phyloP scores from a whole-genome alignment of 768 basidiomycete genomes.

The Russula virescens region DNA sequence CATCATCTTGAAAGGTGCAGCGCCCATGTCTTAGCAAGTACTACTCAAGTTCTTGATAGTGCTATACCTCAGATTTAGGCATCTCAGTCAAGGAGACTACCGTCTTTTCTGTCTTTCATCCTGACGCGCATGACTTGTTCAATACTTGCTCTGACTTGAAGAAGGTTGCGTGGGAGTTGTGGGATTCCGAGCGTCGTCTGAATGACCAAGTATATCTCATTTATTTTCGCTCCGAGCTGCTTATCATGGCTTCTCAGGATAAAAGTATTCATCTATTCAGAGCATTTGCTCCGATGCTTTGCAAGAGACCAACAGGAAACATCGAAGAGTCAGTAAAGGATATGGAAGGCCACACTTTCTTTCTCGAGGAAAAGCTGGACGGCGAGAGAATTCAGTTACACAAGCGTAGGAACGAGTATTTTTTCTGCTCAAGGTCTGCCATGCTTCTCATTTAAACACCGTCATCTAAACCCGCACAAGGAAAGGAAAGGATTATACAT shows the following conservation, averaged over 20 bases:
- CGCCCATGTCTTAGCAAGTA: background rate
- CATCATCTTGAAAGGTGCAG: conserved; percentile 85
- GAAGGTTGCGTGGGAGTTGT: conserved; percentile 85
- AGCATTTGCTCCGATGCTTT: conserved; percentile 92
- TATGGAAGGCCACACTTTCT: conserved; percentile 73
- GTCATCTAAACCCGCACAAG: conserved; percentile 34
- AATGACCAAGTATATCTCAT: conserved; percentile 46
- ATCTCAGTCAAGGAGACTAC: conserved; percentile 94
- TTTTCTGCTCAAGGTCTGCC: conserved; percentile 81
- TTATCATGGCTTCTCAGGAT: conserved; percentile 44
- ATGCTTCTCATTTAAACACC: background rate
- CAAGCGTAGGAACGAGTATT: conserved; percentile 85
- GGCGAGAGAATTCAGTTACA: conserved; percentile 97
- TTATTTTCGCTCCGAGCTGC: background rate
- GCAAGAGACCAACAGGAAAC: conserved; percentile 76
- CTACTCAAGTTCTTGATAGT: background rate
- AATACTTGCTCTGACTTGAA: conserved; percentile 97
- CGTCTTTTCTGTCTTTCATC: conserved; percentile 86
- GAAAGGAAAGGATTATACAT: conserved; percentile 87
- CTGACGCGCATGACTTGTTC: conserved; percentile 89
- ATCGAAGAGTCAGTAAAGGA: conserved; percentile 80
- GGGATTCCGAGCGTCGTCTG: conserved; percentile 64
- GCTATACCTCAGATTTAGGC: conserved; percentile 60
- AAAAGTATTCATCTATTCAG: conserved; percentile 78
- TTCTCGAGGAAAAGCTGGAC: conserved; percentile 96